Conservation (phyloP, 805 yeast species). For the Teunomyces gatunensis region DNA sequence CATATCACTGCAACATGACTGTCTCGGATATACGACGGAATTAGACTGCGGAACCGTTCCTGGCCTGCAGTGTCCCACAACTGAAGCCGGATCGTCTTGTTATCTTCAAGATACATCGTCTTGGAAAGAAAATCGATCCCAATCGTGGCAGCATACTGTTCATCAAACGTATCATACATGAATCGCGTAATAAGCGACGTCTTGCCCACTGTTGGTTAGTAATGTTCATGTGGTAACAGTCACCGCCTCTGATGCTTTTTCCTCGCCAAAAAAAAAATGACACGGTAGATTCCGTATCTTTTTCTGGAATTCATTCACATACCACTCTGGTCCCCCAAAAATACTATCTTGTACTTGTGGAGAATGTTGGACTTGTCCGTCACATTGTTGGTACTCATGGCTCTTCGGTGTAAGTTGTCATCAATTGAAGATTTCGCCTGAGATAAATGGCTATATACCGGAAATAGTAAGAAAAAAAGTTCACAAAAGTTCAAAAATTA, state of each 20-base stretch:
- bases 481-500: background rate
- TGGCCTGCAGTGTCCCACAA: slow-evolving; percentile 99
- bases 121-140: slow-evolving; percentile 95
- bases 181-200: slow-evolving; percentile 95
- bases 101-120: slow-evolving; percentile 79
- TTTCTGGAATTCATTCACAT: slow-evolving; percentile 21
- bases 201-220: slow-evolving; percentile 66
- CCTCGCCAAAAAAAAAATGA: background rate
- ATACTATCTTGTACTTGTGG: slow-evolving; percentile 83
- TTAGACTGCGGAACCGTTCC: slow-evolving; percentile 90
- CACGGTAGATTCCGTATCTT: background rate
- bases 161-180: slow-evolving; percentile 97
- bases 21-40: slow-evolving; percentile 94
- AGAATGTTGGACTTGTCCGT: slow-evolving; percentile 40
- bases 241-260: too few relatives aligned
- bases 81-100: slow-evolving; percentile 84
- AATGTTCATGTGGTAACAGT: background rate
- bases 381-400: slow-evolving; percentile 12
- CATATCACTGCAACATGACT: slow-evolving; percentile 97
- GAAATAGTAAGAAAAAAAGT: background rate
- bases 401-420: background rate
- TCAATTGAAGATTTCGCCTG: background rate
- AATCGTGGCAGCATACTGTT: slow-evolving; percentile 93
- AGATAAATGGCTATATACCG: background rate
- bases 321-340: slow-evolving; percentile 94